phyloP scores from a whole-genome alignment of 768 basidiomycete species.

The Lactifluus rugatus region DNA sequence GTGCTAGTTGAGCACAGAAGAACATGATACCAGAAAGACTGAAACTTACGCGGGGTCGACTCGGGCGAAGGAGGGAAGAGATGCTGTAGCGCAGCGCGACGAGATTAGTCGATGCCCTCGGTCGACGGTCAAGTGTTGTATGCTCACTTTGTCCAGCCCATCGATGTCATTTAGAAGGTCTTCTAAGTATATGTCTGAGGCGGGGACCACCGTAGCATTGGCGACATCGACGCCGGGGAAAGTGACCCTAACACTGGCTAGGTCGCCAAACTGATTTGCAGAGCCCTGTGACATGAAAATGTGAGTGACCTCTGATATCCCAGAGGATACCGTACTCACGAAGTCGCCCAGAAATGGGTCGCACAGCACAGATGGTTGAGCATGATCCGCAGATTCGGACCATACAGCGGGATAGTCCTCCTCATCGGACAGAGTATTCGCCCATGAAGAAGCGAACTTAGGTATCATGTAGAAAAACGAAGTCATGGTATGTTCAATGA shows the following conservation, averaged over 20 bases:
- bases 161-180: too few relatives aligned
- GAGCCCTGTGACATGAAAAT: background rate
- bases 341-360: background rate
- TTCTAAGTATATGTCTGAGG: background rate
- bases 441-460: too few relatives aligned
- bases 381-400: background rate
- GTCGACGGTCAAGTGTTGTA: background rate
- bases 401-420: background rate
- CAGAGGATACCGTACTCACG: background rate
- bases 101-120: background rate
- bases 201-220: background rate
- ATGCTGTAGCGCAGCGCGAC: background rate
- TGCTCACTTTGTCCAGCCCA: too few relatives aligned
- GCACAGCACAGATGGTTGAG: background rate
- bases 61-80: background rate
- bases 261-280: background rate
- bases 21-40: background rate
- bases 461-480: too few relatives aligned
- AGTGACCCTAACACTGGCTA: background rate
- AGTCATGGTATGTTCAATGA: too few relatives aligned
- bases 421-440: background rate
- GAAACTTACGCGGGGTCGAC: background rate
- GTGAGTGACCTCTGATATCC: background rate
- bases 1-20: background rate
- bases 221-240: background rate